Evolutionary conservation across 306 rosid species (phyloP).

Genomic region (Morella rubra): DNA sequence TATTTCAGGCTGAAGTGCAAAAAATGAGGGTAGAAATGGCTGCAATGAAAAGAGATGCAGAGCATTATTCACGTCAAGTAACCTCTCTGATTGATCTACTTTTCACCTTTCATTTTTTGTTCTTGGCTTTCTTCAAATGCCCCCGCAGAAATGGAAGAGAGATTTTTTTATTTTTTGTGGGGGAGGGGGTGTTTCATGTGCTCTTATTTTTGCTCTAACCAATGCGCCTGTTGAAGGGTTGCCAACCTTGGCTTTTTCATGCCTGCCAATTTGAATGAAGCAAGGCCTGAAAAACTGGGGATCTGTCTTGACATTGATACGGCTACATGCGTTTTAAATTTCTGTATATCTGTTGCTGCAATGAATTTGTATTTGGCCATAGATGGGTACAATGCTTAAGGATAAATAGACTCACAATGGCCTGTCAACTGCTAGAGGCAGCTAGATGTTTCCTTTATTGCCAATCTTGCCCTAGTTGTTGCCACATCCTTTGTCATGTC

Average conservation of each 20-base stretch:
- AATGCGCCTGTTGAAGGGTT: not conserved
- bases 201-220: not conserved
- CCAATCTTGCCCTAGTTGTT: not conserved
- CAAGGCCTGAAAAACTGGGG: not conserved
- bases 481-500: not conserved
- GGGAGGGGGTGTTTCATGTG: not conserved
- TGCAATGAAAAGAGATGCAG: constrained; percentile 99
- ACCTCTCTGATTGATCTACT: constrained; percentile 14
- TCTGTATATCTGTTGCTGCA: not conserved
- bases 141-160: no score
- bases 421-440: not conserved
- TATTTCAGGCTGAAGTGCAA: constrained; percentile 78
- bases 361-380: not conserved
- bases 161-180: not conserved
- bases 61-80: constrained; percentile 99
- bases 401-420: not conserved
- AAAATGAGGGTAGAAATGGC: constrained; percentile 99
- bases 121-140: not conserved
- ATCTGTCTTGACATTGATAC: not conserved
- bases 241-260: not conserved
- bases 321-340: not conserved
- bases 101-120: not conserved
- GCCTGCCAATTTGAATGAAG: not conserved
- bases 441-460: not conserved
- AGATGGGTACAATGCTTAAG: not conserved